Evolutionary conservation across 2,329 filamentous ascomycete genomes (phyloP).

Genomic region (Aciculosporium take): DNA sequence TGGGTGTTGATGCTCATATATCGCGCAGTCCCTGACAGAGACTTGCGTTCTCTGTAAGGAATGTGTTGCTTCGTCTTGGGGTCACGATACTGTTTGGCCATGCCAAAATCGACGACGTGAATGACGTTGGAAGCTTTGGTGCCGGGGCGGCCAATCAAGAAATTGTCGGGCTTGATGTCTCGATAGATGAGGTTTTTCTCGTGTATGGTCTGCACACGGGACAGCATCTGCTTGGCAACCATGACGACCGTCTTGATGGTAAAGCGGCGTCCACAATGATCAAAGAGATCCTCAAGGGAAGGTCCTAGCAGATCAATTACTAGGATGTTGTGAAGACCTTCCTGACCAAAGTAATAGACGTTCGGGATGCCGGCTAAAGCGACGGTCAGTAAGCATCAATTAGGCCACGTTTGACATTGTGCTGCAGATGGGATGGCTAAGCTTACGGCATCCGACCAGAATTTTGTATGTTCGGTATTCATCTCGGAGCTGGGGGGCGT

Average conservation of each 20-base stretch:
- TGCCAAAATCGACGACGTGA: slow-evolving; percentile 96
- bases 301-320: slow-evolving; percentile 93
- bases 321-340: slow-evolving; percentile 99
- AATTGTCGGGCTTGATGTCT: slow-evolving; percentile 99
- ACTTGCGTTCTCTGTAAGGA: slow-evolving; percentile 92
- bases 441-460: slow-evolving; percentile 92
- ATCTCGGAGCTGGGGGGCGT: slow-evolving; percentile 92
- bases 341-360: slow-evolving; percentile 97
- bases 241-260: slow-evolving; percentile 98
- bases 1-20: slow-evolving; percentile 99
- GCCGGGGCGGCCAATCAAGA: slow-evolving; percentile 90
- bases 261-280: slow-evolving; percentile 99
- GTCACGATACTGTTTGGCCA: slow-evolving; percentile 98
- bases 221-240: slow-evolving; percentile 94
- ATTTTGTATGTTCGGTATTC: slow-evolving; percentile 99
- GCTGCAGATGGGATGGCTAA: background rate
- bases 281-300: slow-evolving; percentile 95
- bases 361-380: slow-evolving; percentile 71
- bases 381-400: background rate
- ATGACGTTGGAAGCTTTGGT: slow-evolving; percentile 96
- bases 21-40: slow-evolving; percentile 84
- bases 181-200: slow-evolving; percentile 99
- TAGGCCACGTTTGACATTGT: background rate
- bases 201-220: slow-evolving; percentile 98
- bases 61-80: slow-evolving; percentile 99